Conservation (phyloP, 2,329 filamentous ascomycete genomes). For the Nemania serpens region DNA sequence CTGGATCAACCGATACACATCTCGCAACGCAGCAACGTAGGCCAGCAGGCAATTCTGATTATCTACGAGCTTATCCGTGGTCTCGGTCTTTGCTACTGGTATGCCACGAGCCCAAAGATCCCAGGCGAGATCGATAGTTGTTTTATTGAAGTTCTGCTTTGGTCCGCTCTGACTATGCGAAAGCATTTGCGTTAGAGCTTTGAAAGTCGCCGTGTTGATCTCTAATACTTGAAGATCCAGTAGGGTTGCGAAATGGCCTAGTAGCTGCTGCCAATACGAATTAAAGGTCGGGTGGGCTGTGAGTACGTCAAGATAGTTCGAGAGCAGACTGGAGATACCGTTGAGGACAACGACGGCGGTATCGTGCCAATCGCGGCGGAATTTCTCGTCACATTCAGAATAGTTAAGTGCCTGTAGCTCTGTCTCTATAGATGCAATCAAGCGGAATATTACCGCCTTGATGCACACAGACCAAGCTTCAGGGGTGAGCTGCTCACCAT, state of each 20-base stretch:
- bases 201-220: slow-evolving; percentile 73
- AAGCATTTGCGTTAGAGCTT: slow-evolving; percentile 67
- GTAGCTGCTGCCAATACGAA: slow-evolving; percentile 74
- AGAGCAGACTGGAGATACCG: slow-evolving; percentile 73
- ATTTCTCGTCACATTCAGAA: slow-evolving; percentile 46
- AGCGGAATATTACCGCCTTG: slow-evolving; percentile 77
- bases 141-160: slow-evolving; percentile 51
- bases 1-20: slow-evolving; percentile 78
- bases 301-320: slow-evolving; percentile 76
- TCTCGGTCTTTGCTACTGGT: slow-evolving; percentile 53
- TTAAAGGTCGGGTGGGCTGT: slow-evolving; percentile 69
- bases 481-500: slow-evolving; percentile 77
- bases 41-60: slow-evolving; percentile 85
- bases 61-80: slow-evolving; percentile 55
- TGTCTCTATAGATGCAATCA: slow-evolving; percentile 71
- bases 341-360: slow-evolving; percentile 76
- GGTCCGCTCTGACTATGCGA: slow-evolving; percentile 52
- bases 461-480: slow-evolving; percentile 85
- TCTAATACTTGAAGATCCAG: slow-evolving; percentile 68
- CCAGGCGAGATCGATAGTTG: slow-evolving; percentile 68
- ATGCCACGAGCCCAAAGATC: slow-evolving; percentile 70
- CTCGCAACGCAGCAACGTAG: slow-evolving; percentile 76
- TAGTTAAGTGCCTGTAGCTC: slow-evolving; percentile 52
- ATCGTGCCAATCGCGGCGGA: slow-evolving; percentile 68
- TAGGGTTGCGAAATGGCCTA: slow-evolving; percentile 69